A percentile compares a stretch with the other conserved stretches of the same genome.
phyloP scores from a whole-genome alignment of 2,329 filamentous ascomycete genomes.

The Calonectria ilicicola region DNA sequence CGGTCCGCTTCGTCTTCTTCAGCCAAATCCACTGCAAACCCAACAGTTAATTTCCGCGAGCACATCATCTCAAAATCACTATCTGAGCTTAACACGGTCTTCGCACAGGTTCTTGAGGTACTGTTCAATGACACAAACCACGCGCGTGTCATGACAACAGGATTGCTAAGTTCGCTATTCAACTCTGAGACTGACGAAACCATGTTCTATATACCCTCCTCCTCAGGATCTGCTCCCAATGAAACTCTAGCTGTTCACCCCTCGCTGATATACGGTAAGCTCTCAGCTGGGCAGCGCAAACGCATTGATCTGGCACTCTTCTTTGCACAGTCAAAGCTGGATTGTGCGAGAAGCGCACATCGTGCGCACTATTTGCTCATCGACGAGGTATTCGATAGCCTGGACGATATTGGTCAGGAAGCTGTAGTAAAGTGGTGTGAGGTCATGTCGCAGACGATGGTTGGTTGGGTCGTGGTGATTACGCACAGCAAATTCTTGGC shows the following conservation, averaged over 20 bases:
- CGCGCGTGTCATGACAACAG: constrained; percentile 22
- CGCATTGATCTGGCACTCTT: constrained; percentile 35
- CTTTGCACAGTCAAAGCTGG: constrained; percentile 36
- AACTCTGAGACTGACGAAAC: constrained; percentile 17
- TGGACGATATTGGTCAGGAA: constrained; percentile 32
- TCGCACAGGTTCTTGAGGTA: constrained; percentile 26
- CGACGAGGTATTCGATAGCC: constrained; percentile 37
- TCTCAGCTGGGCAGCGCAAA: constrained; percentile 36
- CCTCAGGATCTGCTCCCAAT: constrained; percentile 21
- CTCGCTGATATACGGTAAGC: constrained; percentile 32
- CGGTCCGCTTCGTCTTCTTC: constrained; percentile 25
- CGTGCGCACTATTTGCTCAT: constrained; percentile 35
- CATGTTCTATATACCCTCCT: background rate
- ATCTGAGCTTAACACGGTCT: constrained; percentile 30
- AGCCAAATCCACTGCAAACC: background rate
- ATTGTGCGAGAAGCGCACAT: constrained; percentile 27
- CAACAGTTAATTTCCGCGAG: constrained; percentile 30
- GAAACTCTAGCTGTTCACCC: constrained; percentile 19
- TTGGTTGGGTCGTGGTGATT: constrained; percentile 32
- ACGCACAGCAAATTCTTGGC: constrained; percentile 35
- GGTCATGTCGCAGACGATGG: constrained; percentile 24
- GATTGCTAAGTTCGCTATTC: constrained; percentile 33
- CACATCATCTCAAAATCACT: constrained; percentile 29
- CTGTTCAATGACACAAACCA: constrained; percentile 33
- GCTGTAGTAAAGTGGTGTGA: constrained; percentile 32